Conservation (phyloP, 208 protist genomes). For the Novymonas esmeraldas region DNA sequence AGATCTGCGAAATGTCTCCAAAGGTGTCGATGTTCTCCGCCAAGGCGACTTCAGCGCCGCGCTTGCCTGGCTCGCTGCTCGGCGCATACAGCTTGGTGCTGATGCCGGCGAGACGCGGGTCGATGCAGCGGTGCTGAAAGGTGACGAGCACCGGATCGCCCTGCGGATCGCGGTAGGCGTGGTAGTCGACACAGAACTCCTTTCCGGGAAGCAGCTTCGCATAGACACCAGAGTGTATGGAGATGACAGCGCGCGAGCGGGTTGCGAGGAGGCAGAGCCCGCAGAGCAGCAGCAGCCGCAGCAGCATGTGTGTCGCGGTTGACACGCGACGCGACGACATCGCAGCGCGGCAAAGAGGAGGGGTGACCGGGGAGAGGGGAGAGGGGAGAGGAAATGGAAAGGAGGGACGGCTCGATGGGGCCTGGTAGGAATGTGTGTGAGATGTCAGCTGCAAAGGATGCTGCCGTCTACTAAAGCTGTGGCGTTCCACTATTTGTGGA, state of each 20-base stretch:
- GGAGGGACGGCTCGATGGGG: neutral
- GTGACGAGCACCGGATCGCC: slow-evolving; percentile 57
- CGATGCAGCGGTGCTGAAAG: slow-evolving; percentile 61
- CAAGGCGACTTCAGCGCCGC: slow-evolving; percentile 31
- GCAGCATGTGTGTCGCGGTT: neutral
- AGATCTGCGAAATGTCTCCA: slow-evolving; percentile 47
- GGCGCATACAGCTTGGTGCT: slow-evolving; percentile 55
- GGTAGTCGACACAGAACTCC: slow-evolving; percentile 69
- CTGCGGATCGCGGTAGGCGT: slow-evolving; percentile 65
- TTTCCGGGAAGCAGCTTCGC: slow-evolving; percentile 69
- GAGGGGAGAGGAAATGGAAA: neutral
- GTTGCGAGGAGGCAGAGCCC: neutral
- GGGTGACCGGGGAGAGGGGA: neutral
- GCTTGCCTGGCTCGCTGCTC: slow-evolving; percentile 27
- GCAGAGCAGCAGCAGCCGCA: slow-evolving; percentile 2
- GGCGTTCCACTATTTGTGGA: neutral
- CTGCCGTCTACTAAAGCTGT: too few species aligned
- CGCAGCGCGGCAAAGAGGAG: neutral
- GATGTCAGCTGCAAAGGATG: too few species aligned
- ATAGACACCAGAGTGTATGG: slow-evolving; percentile 42
- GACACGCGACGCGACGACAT: neutral
- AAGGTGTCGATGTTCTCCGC: slow-evolving; percentile 44
- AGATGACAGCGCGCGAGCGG: neutral
- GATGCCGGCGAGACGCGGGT: slow-evolving; percentile 57
- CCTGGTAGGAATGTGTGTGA: neutral